phyloP scores from a whole-genome alignment of 1,284 basidiomycete genomes.

The Cystobasidium pallidum region DNA sequence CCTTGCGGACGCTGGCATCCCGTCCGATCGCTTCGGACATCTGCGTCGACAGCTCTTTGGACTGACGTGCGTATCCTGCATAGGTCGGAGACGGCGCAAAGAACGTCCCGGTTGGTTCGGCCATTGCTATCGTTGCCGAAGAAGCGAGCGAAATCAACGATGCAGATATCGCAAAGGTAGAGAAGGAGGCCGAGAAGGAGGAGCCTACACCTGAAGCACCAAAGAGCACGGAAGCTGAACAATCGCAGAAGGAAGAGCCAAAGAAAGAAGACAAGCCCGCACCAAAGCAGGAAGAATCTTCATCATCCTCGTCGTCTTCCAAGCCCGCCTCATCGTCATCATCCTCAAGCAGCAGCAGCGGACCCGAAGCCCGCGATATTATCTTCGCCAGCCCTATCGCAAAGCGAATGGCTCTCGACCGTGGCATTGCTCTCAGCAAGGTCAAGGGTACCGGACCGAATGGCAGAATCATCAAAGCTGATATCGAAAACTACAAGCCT shows the following conservation, averaged over 20 bases:
- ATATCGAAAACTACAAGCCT: constrained; percentile 79
- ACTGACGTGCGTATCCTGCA: background rate
- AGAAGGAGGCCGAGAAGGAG: constrained; percentile 52
- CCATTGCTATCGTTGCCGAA: constrained; percentile 89
- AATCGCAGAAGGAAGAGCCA: constrained; percentile 60
- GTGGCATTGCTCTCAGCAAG: constrained; percentile 86
- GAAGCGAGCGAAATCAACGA: constrained; percentile 89
- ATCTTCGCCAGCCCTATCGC: constrained; percentile 95
- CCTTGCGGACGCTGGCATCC: constrained; percentile 56
- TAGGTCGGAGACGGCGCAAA: constrained; percentile 83
- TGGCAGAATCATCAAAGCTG: constrained; percentile 89
- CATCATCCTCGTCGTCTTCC: constrained; percentile 16
- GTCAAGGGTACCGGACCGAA: constrained; percentile 93
- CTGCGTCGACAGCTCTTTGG: background rate
- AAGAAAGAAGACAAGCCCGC: constrained; percentile 57
- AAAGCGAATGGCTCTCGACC: constrained; percentile 94
- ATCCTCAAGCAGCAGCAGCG: constrained; percentile 47
- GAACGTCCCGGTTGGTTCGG: constrained; percentile 77
- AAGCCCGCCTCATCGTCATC: constrained; percentile 42
- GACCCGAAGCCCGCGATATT: constrained; percentile 60
- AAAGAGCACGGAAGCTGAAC: constrained; percentile 49
- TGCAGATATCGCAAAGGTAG: constrained; percentile 65
- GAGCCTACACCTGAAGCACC: constrained; percentile 47
- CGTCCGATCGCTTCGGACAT: background rate
- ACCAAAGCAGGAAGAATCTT: constrained; percentile 54